Conservation (phyloP, 176 grass and related monocot genomes). For the Phragmites australis region DNA sequence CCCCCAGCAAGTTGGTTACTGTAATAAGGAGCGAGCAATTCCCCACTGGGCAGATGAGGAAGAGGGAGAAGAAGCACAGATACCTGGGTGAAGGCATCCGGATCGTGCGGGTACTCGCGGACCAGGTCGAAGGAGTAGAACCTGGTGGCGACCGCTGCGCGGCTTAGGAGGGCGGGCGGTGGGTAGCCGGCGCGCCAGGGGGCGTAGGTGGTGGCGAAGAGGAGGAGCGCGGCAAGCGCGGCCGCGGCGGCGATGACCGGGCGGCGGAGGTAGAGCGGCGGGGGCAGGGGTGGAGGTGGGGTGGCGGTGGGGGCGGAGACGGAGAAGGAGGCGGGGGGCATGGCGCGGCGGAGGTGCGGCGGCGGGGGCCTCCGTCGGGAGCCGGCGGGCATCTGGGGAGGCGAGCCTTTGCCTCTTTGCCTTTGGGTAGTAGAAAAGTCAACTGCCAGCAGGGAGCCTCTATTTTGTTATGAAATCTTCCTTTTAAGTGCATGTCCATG, state of each 20-base stretch:
- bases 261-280: slow-evolving; percentile 18
- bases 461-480: too few species aligned
- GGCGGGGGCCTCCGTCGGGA: slow-evolving; percentile 32
- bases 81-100: slow-evolving; percentile 83
- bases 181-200: neutral
- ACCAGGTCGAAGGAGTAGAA: slow-evolving; percentile 81
- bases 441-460: too few species aligned
- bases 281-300: too few species aligned
- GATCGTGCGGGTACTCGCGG: slow-evolving; percentile 83
- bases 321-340: slow-evolving; percentile 22
- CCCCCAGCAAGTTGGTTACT: too few species aligned
- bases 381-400: slow-evolving; percentile 24
- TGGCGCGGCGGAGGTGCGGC: slow-evolving; percentile 24
- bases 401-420: neutral
- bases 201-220: slow-evolving; percentile 26
- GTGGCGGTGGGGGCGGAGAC: neutral
- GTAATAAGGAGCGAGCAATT: too few species aligned
- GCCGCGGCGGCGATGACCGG: neutral
- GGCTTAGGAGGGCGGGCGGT: slow-evolving; percentile 27
- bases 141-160: neutral
- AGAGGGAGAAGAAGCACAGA: too few species aligned
- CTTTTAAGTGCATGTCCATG: too few species aligned
- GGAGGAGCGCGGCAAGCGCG: slow-evolving; percentile 10
- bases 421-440: neutral
- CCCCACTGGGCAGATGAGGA: neutral